These are phyloP conservation scores for Trichoderma orchidacearum DNA, from an alignment of 495 filamentous ascomycete genomes.

Conservation along the genomic window DNA sequence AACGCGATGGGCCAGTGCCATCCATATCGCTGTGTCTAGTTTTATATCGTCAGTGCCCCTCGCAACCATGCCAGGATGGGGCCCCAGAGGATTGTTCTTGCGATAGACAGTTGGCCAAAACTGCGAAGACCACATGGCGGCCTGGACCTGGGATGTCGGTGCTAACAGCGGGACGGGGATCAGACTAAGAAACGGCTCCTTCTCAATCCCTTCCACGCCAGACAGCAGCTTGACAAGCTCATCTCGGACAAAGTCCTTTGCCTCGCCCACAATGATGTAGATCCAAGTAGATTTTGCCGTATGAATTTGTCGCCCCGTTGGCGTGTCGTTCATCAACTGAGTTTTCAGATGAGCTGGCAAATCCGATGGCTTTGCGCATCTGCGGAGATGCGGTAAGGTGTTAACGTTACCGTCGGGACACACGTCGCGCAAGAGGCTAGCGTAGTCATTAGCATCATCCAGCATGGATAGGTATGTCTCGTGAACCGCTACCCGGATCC, in stretches of 20 bases:
- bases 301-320: conserved; percentile 26
- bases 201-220: conserved; percentile 21
- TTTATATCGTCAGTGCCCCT: conserved; percentile 44
- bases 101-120: conserved; percentile 90
- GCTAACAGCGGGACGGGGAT: conserved; percentile 59
- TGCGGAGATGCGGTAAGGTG: conserved; percentile 64
- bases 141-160: conserved; percentile 62
- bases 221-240: conserved; percentile 20
- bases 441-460: no score
- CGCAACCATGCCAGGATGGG: conserved; percentile 50
- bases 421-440: conserved; percentile 31
- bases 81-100: conserved; percentile 61
- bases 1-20: conserved; percentile 52
- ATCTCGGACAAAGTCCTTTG: conserved; percentile 21
- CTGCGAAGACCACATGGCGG: conserved; percentile 55
- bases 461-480: no score
- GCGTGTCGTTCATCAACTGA: conserved; percentile 31
- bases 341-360: conserved; percentile 42
- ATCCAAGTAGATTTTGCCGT: conserved; percentile 32
- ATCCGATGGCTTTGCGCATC: conserved; percentile 59
- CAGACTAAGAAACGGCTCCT: conserved; percentile 32
- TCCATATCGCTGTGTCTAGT: conserved; percentile 40
- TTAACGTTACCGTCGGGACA: conserved; percentile 43
- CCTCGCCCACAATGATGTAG: conserved; percentile 32
- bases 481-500: no score